Percentiles rank a stretch among this genome's conserved stretches.
Evolutionary conservation across 331 rosid genomes (phyloP).

Genomic region (Telfairia occidentalis): DNA sequence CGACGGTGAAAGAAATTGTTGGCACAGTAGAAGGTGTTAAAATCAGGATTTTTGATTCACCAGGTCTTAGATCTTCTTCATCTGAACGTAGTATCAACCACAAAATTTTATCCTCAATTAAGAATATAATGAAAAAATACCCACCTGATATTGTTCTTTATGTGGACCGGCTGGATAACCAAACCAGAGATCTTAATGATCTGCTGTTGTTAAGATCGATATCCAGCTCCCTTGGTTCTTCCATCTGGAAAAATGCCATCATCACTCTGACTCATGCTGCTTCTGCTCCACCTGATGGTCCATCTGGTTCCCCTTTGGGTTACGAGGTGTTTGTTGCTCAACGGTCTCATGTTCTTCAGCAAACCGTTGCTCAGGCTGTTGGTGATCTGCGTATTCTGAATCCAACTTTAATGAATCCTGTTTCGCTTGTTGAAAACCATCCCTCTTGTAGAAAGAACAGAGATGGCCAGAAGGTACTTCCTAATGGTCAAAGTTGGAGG

Average conservation of each 20-base stretch:
- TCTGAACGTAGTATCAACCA: constrained; percentile 50
- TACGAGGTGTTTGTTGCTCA: constrained; percentile 89
- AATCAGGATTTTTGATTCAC: constrained; percentile 69
- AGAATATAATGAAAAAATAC: constrained; percentile 52
- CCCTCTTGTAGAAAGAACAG: constrained; percentile 87
- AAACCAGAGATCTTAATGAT: constrained; percentile 78
- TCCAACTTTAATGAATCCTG: constrained; percentile 72
- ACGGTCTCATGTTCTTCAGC: constrained; percentile 78
- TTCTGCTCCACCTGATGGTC: constrained; percentile 94
- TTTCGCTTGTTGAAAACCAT: constrained; percentile 82
- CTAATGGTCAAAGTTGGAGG: constrained; percentile 83
- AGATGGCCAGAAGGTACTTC: constrained; percentile 85
- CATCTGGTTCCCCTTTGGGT: constrained; percentile 69
- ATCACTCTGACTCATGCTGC: constrained; percentile 77
- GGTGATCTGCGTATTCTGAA: constrained; percentile 73
- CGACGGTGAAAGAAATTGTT: constrained; percentile 51
- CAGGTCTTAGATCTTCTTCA: constrained; percentile 74
- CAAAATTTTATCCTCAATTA: constrained; percentile 50
- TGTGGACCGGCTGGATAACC: constrained; percentile 79
- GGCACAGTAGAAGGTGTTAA: constrained; percentile 73
- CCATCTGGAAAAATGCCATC: constrained; percentile 69
- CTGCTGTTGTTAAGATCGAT: constrained; percentile 58
- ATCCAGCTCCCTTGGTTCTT: constrained; percentile 48
- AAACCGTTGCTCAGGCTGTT: constrained; percentile 82
- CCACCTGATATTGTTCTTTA: constrained; percentile 84